These are phyloP conservation scores for Xenoacremonium recifei DNA, from an alignment of 2,329 filamentous ascomycete genomes.

Conservation along the genomic window DNA sequence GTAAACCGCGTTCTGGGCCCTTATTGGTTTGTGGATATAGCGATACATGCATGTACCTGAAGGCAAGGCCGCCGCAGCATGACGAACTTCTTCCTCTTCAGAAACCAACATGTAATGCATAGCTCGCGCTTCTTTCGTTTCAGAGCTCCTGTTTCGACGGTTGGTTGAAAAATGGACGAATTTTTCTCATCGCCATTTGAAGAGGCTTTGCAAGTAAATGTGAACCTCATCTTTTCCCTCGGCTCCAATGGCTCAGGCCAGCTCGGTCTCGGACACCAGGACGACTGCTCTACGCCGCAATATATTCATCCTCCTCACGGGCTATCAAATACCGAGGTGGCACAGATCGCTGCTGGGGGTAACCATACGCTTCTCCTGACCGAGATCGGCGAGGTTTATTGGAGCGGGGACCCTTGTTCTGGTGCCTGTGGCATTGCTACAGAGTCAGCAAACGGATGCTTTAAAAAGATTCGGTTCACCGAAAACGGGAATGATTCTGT, in stretches of 20 bases:
- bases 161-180: too few species aligned
- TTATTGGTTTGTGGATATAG: background rate
- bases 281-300: constrained; percentile 68
- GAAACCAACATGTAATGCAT: too few species aligned
- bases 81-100: too few species aligned
- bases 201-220: constrained; percentile 12
- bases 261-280: constrained; percentile 67
- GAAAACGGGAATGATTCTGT: constrained; percentile 26
- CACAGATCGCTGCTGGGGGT: constrained; percentile 62
- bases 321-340: constrained; percentile 34
- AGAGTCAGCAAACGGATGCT: constrained; percentile 31
- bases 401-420: constrained; percentile 58
- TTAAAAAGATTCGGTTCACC: constrained; percentile 38
- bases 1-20: constrained; percentile 2
- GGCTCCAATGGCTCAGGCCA: constrained; percentile 79
- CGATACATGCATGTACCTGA: constrained; percentile 1
- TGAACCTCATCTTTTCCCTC: constrained; percentile 63
- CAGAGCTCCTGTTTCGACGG: too few species aligned
- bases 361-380: constrained; percentile 81
- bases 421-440: constrained; percentile 53
- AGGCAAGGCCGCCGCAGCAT: background rate
- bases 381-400: constrained; percentile 58
- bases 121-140: too few species aligned
- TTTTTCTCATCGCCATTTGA: too few species aligned
- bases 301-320: constrained; percentile 54